A percentile compares a stretch with the other conserved stretches of the same genome.
These are phyloP conservation scores for Xylaria sp. DNA, from an alignment of 2,329 filamentous ascomycete species.

Conservation along the genomic window DNA sequence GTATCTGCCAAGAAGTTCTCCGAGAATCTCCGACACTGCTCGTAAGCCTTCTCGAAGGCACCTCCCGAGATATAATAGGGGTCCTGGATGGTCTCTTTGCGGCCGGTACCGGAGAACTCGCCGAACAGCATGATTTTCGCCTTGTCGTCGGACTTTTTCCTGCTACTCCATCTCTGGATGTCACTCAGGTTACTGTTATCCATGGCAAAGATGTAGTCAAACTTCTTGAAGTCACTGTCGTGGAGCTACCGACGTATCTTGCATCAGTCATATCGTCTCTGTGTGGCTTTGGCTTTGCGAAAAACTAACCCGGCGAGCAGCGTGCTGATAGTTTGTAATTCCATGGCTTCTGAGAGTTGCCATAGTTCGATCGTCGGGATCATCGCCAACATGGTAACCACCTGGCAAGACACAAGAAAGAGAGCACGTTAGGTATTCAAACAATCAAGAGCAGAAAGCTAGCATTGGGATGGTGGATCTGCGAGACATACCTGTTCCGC, in stretches of 20 bases:
- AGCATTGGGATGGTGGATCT: neutral
- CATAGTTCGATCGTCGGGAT: constrained; percentile 80
- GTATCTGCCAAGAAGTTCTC: constrained; percentile 66
- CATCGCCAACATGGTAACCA: constrained; percentile 74
- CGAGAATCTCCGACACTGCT: constrained; percentile 74
- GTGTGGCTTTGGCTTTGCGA: neutral
- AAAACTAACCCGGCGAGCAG: constrained; percentile 62
- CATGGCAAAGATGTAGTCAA: constrained; percentile 96
- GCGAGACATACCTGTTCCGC: constrained; percentile 61
- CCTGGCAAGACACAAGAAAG: constrained; percentile 37
- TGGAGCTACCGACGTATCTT: constrained; percentile 38
- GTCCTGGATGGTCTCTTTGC: constrained; percentile 70
- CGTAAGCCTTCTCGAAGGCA: constrained; percentile 80
- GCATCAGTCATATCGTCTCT: constrained; percentile 2
- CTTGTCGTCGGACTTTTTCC: constrained; percentile 50
- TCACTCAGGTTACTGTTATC: constrained; percentile 81
- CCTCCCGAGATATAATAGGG: constrained; percentile 86
- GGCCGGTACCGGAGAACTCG: constrained; percentile 63
- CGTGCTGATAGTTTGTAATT: constrained; percentile 71
- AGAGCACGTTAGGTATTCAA: constrained; percentile 1
- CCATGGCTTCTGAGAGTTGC: constrained; percentile 67
- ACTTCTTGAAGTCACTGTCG: constrained; percentile 69
- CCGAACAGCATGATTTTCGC: constrained; percentile 78
- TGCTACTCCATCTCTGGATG: constrained; percentile 53
- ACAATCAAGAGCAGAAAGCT: neutral